Percentiles rank a stretch among this genome's conserved stretches.
phyloP scores from a whole-genome alignment of 2,329 filamentous ascomycete species.

The Colletotrichum higginsianum region DNA sequence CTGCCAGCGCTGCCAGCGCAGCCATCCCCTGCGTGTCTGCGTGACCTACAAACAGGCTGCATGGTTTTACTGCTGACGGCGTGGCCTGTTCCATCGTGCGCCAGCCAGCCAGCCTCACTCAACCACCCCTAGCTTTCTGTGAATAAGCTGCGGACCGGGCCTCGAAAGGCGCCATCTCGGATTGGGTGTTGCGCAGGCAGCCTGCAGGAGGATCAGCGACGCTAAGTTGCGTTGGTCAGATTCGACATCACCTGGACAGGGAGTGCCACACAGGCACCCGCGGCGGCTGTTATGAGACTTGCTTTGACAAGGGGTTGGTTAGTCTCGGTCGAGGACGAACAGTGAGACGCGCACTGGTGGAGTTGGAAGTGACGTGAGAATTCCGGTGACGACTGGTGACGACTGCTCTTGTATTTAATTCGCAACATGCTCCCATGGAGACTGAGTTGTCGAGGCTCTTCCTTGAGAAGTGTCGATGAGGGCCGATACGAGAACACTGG shows the following conservation, averaged over 20 bases:
- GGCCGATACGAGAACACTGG: not conserved
- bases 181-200: conserved; percentile 5
- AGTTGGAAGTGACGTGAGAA: too few species aligned
- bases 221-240: conserved; percentile 16
- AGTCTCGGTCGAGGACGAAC: not conserved
- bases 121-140: not conserved
- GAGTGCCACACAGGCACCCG: conserved; percentile 15
- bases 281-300: not conserved
- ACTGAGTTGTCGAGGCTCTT: too few species aligned
- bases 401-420: not conserved
- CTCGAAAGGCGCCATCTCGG: not conserved
- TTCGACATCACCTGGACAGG: conserved; percentile 11
- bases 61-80: conserved; percentile 17
- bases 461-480: too few species aligned
- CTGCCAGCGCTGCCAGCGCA: conserved; percentile 4
- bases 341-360: not conserved
- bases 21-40: conserved; percentile 17
- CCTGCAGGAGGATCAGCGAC: conserved; percentile 20
- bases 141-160: conserved; percentile 14
- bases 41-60: conserved; percentile 19
- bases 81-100: not conserved
- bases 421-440: not conserved
- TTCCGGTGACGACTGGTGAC: too few species aligned
- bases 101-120: conserved; percentile 15
- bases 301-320: not conserved